These are phyloP conservation scores for Canavalia ensiformis DNA, from an alignment of 306 rosid species.

Conservation along the genomic window DNA sequence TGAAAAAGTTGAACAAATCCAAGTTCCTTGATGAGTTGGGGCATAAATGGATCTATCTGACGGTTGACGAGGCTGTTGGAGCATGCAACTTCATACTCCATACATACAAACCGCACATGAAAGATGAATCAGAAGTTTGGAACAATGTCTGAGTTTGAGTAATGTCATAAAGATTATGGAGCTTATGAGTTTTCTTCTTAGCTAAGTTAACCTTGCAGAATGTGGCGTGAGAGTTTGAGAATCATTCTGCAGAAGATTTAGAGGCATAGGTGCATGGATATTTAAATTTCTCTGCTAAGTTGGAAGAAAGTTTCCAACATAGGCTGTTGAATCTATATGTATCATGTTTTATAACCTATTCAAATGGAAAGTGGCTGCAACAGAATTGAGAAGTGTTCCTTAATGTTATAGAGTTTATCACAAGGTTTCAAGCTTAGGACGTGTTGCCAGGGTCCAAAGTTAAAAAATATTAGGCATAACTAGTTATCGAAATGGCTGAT, in stretches of 20 bases:
- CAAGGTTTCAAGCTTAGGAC: no score
- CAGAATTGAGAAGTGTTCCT: not conserved
- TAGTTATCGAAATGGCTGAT: no score
- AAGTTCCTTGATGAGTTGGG: slow-evolving; percentile 76
- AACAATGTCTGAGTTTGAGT: slow-evolving; percentile 58
- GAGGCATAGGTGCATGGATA: slow-evolving; percentile 23
- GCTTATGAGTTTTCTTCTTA: not conserved
- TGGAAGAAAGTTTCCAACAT: slow-evolving; percentile 40
- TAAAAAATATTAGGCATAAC: no score
- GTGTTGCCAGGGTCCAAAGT: no score
- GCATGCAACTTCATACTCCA: slow-evolving; percentile 86
- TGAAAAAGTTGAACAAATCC: slow-evolving; percentile 87
- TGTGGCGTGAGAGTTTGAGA: slow-evolving; percentile 44
- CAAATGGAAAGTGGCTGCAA: slow-evolving; percentile 29
- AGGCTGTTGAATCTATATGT: slow-evolving; percentile 39
- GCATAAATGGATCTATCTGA: slow-evolving; percentile 80
- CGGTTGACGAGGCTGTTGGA: slow-evolving; percentile 91
- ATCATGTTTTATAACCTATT: slow-evolving; percentile 25
- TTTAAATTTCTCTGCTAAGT: slow-evolving; percentile 34
- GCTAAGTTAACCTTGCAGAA: slow-evolving; percentile 9
- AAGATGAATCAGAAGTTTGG: slow-evolving; percentile 70
- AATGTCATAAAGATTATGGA: slow-evolving; percentile 4
- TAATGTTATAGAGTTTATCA: not conserved
- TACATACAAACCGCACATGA: slow-evolving; percentile 57
- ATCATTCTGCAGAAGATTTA: slow-evolving; percentile 45